Evolutionary conservation across 192 early-diverging fungal genomes (phyloP).

Genomic region (Mortierella alpina): DNA sequence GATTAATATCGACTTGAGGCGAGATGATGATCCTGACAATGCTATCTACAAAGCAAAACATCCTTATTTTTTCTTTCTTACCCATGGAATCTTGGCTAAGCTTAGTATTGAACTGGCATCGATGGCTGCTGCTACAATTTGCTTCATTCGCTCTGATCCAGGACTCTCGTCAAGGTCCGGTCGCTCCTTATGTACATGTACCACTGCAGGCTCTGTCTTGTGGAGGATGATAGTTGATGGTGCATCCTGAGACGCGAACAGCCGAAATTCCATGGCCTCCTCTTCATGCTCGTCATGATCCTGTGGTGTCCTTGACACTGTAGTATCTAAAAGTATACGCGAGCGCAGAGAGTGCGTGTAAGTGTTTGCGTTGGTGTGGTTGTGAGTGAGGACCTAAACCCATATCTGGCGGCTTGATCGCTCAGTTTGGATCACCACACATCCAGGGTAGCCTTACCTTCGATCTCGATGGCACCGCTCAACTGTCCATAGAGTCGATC

Average conservation of each 20-base stretch:
- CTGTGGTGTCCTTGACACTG: background rate
- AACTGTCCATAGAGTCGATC: conserved; percentile 36
- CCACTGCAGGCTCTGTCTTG: conserved; percentile 7
- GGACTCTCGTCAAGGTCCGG: conserved; percentile 28
- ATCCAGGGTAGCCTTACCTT: conserved; percentile 5
- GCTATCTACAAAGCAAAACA: background rate
- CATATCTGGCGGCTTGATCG: too few relatives aligned
- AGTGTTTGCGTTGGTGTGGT: too few relatives aligned
- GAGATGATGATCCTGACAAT: background rate
- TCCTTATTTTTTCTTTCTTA: background rate
- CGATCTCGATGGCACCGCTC: conserved; percentile 26
- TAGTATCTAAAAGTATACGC: background rate
- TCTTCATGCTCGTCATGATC: conserved; percentile 10
- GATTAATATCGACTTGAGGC: background rate
- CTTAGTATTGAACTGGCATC: conserved; percentile 19
- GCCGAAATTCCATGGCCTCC: conserved; percentile 30
- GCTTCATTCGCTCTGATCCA: conserved; percentile 35
- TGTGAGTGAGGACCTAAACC: too few relatives aligned
- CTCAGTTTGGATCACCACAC: too few relatives aligned
- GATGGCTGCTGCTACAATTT: conserved; percentile 29
- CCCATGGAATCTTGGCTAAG: conserved; percentile 35
- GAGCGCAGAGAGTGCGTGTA: too few relatives aligned
- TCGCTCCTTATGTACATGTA: conserved; percentile 14
- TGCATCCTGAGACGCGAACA: conserved; percentile 44
- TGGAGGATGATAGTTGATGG: conserved; percentile 19